Base-by-base conservation (phyloP, 768 basidiomycete genomes). In the Lactarius trivialis region DNA sequence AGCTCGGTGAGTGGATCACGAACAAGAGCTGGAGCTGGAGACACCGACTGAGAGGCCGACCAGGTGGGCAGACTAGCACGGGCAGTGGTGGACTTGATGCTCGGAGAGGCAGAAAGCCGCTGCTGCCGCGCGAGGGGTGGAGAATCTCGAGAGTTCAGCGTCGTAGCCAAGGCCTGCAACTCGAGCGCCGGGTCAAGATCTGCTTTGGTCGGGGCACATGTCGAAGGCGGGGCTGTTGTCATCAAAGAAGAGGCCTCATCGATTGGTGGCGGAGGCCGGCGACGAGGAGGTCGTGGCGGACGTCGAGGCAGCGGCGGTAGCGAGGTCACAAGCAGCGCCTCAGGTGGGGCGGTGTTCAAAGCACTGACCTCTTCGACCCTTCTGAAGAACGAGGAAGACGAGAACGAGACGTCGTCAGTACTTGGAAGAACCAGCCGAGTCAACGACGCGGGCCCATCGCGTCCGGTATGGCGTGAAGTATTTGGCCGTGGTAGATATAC, bases 341-440 rank as follows among this genome's bases (percentile, higher is more conserved):
- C 45, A 19, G 36, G 28, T n/a, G 15, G 15, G 26, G 37, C 14
- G 14, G 58, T 19, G 14, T 15, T 34, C 7, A 51, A 48, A 43
- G 58, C 37, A 5, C 48, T 32, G 43, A 64, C 48, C 33, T 64
- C 58, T 26, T 64, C 63, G 17, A 64, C 63, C 33, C 54, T 64
- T 51, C 54, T 34, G 19, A 64, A 64, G 33, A 64, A 64, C 14
- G 63, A 59, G 19, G 63, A 64, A 9, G 58, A 58, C 37, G 63
- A 64, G 58, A 64, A 64, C 26, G 63, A 54, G 48, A 64, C 58
- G 21, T 60, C 54, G 26, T 60, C 49, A 12, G 54, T 26, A 17
- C 48, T 33, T 28, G 17, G 58, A 37, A 64, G 33, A 34, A 64
- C 63, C 19, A 64, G 45, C 8, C 37, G 58, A 36, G 63, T 64